These are phyloP conservation scores for Serpula lacrymans DNA, from an alignment of 768 basidiomycete species.

Conservation along the genomic window DNA sequence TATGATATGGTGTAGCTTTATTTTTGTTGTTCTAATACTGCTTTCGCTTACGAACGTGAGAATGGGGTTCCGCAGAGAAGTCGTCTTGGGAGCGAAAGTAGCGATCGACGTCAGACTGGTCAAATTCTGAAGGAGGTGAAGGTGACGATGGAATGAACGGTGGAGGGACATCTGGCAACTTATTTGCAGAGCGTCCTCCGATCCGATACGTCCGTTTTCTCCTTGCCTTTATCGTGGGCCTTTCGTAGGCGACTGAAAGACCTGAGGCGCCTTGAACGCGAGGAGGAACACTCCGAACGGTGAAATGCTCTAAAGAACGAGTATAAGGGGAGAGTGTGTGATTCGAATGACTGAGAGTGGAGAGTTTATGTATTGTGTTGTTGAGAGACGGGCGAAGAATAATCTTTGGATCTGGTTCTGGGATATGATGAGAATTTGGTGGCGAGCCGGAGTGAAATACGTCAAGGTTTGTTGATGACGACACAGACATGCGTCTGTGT, in stretches of 20 bases:
- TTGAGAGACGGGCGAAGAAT: slow-evolving; percentile 63
- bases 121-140: slow-evolving; percentile 52
- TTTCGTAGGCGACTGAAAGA: slow-evolving; percentile 34
- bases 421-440: slow-evolving; percentile 24
- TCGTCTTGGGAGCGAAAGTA: slow-evolving; percentile 55
- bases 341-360: slow-evolving; percentile 82
- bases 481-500: slow-evolving; percentile 32
- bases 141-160: slow-evolving; percentile 27
- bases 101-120: slow-evolving; percentile 68
- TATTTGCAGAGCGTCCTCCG: slow-evolving; percentile 35
- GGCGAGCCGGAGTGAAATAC: slow-evolving; percentile 33
- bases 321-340: slow-evolving; percentile 96
- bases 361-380: slow-evolving; percentile 79
- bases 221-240: slow-evolving; percentile 64
- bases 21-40: slow-evolving; percentile 9
- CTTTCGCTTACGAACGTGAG: slow-evolving; percentile 20
- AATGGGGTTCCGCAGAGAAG: slow-evolving; percentile 1
- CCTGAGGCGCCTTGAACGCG: slow-evolving; percentile 36
- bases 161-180: slow-evolving; percentile 7
- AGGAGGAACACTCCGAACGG: slow-evolving; percentile 85
- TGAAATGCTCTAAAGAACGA: slow-evolving; percentile 84
- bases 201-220: slow-evolving; percentile 72
- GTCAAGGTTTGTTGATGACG: slow-evolving; percentile 31
- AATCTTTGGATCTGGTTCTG: slow-evolving; percentile 51
- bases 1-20: slow-evolving; percentile 1